phyloP scores from a whole-genome alignment of 2,329 filamentous ascomycete species.

The Pezicula neosporulosa region DNA sequence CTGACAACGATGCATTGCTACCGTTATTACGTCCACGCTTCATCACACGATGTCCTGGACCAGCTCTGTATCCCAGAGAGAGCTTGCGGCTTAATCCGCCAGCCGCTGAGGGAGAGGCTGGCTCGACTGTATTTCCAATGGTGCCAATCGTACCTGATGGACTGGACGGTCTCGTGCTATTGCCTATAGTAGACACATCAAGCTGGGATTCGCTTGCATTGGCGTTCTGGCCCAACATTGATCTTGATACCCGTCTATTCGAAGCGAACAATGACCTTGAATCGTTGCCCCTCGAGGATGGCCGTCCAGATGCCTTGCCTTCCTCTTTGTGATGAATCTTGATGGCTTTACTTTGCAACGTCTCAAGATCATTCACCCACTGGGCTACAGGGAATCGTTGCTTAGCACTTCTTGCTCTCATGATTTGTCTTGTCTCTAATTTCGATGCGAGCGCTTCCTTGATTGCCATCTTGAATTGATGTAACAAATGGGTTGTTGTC shows the following conservation, averaged over 20 bases:
- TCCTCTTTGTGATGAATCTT: constrained; percentile 37
- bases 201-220: constrained; percentile 1
- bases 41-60: constrained; percentile 1
- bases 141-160: neutral
- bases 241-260: neutral
- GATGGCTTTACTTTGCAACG: constrained; percentile 59
- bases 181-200: neutral
- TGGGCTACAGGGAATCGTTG: constrained; percentile 66
- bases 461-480: constrained; percentile 64
- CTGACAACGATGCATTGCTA: neutral
- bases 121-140: too few relatives aligned
- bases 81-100: neutral
- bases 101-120: neutral
- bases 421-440: constrained; percentile 51
- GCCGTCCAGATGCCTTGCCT: constrained; percentile 13
- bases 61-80: neutral
- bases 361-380: constrained; percentile 63
- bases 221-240: neutral
- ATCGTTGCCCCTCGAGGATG: neutral
- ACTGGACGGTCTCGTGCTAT: neutral
- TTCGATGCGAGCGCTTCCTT: constrained; percentile 57
- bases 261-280: neutral
- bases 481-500: constrained; percentile 57
- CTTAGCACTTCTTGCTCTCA: constrained; percentile 62
- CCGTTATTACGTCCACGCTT: neutral